Conservation (phyloP, 768 basidiomycete species). For the Serendipita sp. region DNA sequence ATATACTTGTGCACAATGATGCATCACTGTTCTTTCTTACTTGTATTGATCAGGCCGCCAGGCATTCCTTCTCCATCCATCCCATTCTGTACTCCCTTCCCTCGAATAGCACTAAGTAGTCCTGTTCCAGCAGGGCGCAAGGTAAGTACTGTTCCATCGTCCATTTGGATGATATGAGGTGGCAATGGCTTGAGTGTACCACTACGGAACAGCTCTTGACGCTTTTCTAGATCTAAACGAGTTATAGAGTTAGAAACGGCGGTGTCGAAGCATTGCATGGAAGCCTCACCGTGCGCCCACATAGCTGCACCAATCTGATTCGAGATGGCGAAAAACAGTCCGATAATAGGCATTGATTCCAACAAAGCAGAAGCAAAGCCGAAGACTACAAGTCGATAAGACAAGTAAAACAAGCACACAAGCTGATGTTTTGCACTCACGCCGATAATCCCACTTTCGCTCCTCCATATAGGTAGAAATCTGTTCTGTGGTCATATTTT, state of each 20-base stretch:
- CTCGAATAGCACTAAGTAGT: background rate
- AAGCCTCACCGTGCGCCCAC: slow-evolving; percentile 67
- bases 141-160: background rate
- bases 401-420: background rate
- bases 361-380: slow-evolving; percentile 72
- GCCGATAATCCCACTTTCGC: slow-evolving; percentile 73
- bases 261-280: background rate
- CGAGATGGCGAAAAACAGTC: slow-evolving; percentile 66
- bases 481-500: slow-evolving; percentile 62
- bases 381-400: slow-evolving; percentile 40
- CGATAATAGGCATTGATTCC: slow-evolving; percentile 68
- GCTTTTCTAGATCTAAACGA: slow-evolving; percentile 26
- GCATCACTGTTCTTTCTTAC: background rate
- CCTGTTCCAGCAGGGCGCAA: background rate
- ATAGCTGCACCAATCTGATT: slow-evolving; percentile 87
- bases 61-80: background rate
- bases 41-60: background rate
- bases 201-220: slow-evolving; percentile 25
- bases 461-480: slow-evolving; percentile 70
- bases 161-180: slow-evolving; percentile 5
- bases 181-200: slow-evolving; percentile 20
- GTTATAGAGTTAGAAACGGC: slow-evolving; percentile 11
- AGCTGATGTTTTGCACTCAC: slow-evolving; percentile 25
- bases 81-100: slow-evolving; percentile 1
- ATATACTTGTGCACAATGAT: too few relatives aligned